phyloP scores from a whole-genome alignment of 2,329 filamentous ascomycete genomes.

The Leptosphaerulina australis region DNA sequence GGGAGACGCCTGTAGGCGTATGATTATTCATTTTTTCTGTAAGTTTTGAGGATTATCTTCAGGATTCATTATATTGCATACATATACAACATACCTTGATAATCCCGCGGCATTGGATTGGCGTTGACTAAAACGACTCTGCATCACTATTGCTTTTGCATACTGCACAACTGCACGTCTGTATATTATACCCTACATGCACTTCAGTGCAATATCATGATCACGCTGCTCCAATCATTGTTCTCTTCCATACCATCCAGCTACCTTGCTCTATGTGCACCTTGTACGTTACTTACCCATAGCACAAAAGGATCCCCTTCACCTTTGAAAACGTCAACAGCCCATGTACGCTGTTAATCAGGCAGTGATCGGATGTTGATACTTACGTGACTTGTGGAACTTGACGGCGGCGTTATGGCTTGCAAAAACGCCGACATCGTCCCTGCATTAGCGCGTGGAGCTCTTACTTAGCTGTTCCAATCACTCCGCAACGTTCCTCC shows the following conservation, averaged over 20 bases:
- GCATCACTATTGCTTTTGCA: slow-evolving; percentile 7
- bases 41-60: too few species aligned
- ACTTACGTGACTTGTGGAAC: neutral
- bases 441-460: slow-evolving; percentile 2
- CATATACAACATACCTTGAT: slow-evolving; percentile 3
- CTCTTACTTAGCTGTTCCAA: slow-evolving; percentile 3
- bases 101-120: slow-evolving; percentile 12
- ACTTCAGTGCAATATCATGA: slow-evolving; percentile 6
- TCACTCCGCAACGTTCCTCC: neutral
- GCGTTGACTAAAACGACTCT: slow-evolving; percentile 15
- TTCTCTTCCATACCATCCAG: neutral
- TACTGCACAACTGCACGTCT: slow-evolving; percentile 8
- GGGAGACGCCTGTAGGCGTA: slow-evolving; percentile 38
- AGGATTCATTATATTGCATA: too few species aligned
- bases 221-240: neutral
- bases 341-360: too few species aligned
- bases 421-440: neutral
- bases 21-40: neutral
- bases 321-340: too few species aligned
- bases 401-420: neutral
- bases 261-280: too few species aligned
- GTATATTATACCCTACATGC: slow-evolving; percentile 6
- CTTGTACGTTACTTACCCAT: too few species aligned
- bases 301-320: too few species aligned
- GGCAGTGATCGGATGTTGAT: too few species aligned